Evolutionary conservation across 2,329 filamentous ascomycete genomes (phyloP).

Genomic region (Beauveria scarabaeidicola): DNA sequence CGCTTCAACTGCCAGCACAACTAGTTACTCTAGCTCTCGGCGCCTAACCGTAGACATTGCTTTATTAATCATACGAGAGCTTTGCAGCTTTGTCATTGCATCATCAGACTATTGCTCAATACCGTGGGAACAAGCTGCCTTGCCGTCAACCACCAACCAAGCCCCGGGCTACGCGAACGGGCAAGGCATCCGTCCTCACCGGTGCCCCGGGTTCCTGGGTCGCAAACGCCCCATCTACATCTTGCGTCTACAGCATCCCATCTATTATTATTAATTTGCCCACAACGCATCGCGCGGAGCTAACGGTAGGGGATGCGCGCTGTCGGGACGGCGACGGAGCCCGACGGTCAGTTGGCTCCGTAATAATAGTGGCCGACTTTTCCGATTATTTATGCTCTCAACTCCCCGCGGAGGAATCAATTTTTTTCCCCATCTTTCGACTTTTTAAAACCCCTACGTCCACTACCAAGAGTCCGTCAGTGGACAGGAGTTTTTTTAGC

Average conservation of each 20-base stretch:
- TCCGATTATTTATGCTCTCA: not conserved
- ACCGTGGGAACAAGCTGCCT: not conserved
- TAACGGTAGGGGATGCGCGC: not conserved
- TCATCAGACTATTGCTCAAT: not conserved
- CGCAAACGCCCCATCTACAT: not conserved
- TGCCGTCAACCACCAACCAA: not conserved
- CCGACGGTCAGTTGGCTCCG: conserved; percentile 1
- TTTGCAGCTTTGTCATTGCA: no score
- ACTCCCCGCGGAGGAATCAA: not conserved
- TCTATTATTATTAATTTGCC: not conserved
- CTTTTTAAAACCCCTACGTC: no score
- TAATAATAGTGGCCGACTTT: not conserved
- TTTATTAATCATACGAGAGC: no score
- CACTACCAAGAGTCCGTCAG: no score
- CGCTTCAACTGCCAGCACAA: no score
- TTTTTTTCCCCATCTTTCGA: not conserved
- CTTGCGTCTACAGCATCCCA: not conserved
- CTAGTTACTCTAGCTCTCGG: no score
- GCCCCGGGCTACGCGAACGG: not conserved
- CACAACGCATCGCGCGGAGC: not conserved
- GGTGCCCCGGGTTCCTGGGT: not conserved
- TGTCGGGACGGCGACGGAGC: not conserved
- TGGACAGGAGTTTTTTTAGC: no score
- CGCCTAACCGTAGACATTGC: no score
- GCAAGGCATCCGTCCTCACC: not conserved